A percentile compares a stretch with the other conserved stretches of the same genome.
These are phyloP conservation scores for Debaryomyces maramus DNA, from an alignment of 805 yeast species.

Conservation along the genomic window DNA sequence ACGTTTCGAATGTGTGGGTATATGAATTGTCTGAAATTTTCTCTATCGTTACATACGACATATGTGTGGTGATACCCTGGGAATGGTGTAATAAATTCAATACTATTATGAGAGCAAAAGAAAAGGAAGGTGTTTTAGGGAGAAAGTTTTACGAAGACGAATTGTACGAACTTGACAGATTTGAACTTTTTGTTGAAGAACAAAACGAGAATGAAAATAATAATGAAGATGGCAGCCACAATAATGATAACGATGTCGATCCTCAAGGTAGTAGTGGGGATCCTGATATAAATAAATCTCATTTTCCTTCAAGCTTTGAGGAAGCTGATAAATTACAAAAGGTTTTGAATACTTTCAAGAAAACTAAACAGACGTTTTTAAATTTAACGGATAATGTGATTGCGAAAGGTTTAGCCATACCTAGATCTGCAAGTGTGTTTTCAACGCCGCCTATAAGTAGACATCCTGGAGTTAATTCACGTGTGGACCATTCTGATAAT, in stretches of 20 bases:
- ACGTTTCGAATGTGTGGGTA: conserved; percentile 75
- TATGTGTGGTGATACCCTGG: conserved; percentile 77
- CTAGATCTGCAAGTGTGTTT: conserved; percentile 45
- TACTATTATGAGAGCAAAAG: conserved; percentile 55
- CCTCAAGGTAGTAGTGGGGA: conserved; percentile 7
- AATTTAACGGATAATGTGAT: conserved; percentile 54
- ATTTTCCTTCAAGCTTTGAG: neutral
- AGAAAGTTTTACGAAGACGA: conserved; percentile 75
- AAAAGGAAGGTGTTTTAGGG: conserved; percentile 73
- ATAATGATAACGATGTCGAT: conserved; percentile 17
- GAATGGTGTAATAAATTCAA: conserved; percentile 77
- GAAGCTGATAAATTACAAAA: neutral
- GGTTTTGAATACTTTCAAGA: conserved; percentile 5
- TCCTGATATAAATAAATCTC: neutral
- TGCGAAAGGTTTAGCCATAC: conserved; percentile 58
- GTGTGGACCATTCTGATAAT: neutral
- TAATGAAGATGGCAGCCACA: conserved; percentile 14
- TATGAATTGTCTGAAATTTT: conserved; percentile 71
- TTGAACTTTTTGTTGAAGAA: conserved; percentile 41
- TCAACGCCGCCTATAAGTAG: conserved; percentile 5
- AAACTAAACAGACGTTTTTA: conserved; percentile 39
- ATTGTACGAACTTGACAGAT: conserved; percentile 39
- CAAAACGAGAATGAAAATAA: conserved; percentile 16
- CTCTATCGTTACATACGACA: conserved; percentile 67
- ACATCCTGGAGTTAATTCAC: neutral